A percentile compares a stretch with the other conserved stretches of the same genome.
phyloP scores from a whole-genome alignment of 176 grass and related monocot genomes.

The Avena eriantha region DNA sequence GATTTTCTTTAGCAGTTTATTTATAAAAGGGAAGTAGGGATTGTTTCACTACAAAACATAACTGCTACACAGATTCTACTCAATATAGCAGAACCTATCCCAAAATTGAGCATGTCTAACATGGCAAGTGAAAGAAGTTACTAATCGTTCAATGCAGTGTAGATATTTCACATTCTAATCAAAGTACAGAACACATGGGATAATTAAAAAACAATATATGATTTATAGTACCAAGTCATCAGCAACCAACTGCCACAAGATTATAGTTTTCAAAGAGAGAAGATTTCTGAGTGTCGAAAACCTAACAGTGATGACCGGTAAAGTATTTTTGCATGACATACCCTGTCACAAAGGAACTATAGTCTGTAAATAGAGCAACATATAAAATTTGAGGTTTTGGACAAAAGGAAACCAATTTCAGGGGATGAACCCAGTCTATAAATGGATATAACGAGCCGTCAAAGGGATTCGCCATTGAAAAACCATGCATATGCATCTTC shows the following conservation, averaged over 20 bases:
- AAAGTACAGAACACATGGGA: background rate
- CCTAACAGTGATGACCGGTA: background rate
- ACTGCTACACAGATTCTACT: background rate
- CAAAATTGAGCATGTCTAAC: background rate
- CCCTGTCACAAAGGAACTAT: background rate
- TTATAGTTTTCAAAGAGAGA: background rate
- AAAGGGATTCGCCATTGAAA: background rate
- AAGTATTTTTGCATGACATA: background rate
- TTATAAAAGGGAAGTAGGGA: background rate
- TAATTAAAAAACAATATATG: background rate
- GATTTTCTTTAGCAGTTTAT: background rate
- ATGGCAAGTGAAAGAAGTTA: background rate
- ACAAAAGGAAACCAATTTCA: background rate
- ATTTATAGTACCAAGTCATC: background rate
- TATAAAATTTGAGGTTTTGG: background rate
- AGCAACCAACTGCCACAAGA: background rate
- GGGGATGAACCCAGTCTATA: background rate
- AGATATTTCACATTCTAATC: background rate
- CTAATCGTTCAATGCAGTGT: background rate
- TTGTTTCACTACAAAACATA: background rate
- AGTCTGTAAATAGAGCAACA: background rate
- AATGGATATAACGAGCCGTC: background rate
- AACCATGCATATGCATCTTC: slow-evolving; percentile 12
- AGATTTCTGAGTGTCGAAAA: background rate
- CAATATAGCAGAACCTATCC: background rate